phyloP scores from a whole-genome alignment of 2,329 filamentous ascomycete species.

The Stemphylium beticola region DNA sequence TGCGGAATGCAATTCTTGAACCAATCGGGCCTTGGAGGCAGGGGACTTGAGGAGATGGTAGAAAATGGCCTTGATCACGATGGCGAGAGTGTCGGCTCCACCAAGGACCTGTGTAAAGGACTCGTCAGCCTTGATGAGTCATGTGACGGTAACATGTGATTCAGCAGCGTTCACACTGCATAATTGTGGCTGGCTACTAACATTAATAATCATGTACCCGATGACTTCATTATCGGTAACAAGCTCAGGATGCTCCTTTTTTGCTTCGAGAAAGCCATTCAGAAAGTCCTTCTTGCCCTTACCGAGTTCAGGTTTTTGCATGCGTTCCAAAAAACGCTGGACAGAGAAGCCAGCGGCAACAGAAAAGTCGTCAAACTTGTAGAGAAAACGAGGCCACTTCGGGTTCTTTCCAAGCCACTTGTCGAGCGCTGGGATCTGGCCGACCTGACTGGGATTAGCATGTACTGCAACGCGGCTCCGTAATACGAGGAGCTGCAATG shows the following conservation, averaged over 20 bases:
- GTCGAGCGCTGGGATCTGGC: slow-evolving; percentile 41
- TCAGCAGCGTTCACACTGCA: background rate
- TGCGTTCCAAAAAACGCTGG: slow-evolving; percentile 29
- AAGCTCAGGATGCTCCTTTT: slow-evolving; percentile 20
- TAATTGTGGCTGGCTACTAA: slow-evolving; percentile 12
- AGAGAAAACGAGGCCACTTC: slow-evolving; percentile 22
- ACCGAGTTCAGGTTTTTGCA: slow-evolving; percentile 21
- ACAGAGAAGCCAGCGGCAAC: slow-evolving; percentile 28
- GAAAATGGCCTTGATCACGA: slow-evolving; percentile 33
- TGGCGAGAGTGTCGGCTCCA: slow-evolving; percentile 39
- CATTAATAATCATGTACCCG: slow-evolving; percentile 43
- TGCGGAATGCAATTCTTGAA: slow-evolving; percentile 31
- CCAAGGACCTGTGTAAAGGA: slow-evolving; percentile 30
- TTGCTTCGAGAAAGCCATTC: slow-evolving; percentile 28
- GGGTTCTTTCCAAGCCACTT: slow-evolving; percentile 33
- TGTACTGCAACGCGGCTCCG: background rate
- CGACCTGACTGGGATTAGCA: slow-evolving; percentile 21
- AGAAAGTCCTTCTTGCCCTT: slow-evolving; percentile 32
- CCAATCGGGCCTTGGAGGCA: slow-evolving; percentile 23
- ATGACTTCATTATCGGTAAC: slow-evolving; percentile 42
- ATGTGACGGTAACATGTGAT: background rate
- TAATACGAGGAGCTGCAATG: background rate
- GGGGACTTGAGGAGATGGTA: slow-evolving; percentile 36
- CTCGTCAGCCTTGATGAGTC: background rate
- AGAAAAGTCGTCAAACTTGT: slow-evolving; percentile 31